Evolutionary conservation across 2,329 filamentous ascomycete species (phyloP), one percentile per base, ranked within the genome.

Genomic region (Alternaria solani): DNA sequence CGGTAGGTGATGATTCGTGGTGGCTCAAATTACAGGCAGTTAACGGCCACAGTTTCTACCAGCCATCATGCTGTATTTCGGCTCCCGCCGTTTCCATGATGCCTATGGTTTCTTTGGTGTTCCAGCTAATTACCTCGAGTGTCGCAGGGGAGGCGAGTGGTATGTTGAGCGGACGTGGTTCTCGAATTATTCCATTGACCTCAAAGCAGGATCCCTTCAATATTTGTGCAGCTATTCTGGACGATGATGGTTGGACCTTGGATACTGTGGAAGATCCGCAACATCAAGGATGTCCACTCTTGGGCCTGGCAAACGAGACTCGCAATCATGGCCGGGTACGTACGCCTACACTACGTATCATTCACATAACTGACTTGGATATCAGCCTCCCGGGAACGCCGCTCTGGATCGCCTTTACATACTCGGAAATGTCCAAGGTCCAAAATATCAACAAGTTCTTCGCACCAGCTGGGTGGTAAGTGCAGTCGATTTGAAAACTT

Each of bases 61-160:
- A 11, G 86, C 87, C 0, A 64, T 88, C 36, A 72, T 88, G 52
- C 85, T 89, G 75, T 91, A 84, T 75, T 80, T 88, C 66, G 81
- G 88, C 34, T 91, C 89, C 1, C 85, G 84, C 52, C 89, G 89
- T 62, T 91, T 90, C 67, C 89, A 91, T 70, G 72, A 63, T 1
- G 59, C 78, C 12, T 83, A 82, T 5, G 90, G 87, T 47, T 85
- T 87, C 14, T 83, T 83, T 63, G 83, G 87, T 42, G 77, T 82
- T 47, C 39, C 81, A 55, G 78, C 81, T 23, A 75, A 78, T 38
- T 82, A 83, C 65, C 75, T 78, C 51, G 60, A 72, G 59, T 83
- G 79, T 65, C 72, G 82, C 64, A 67, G 76, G 59, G 89, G 89
- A 8, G 89, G 85, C 83, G 89, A 92, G 79, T 92, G 89, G 89